Evolutionary conservation across 1,284 basidiomycete genomes (phyloP).

Genomic region (Schizopora paradoxa): DNA sequence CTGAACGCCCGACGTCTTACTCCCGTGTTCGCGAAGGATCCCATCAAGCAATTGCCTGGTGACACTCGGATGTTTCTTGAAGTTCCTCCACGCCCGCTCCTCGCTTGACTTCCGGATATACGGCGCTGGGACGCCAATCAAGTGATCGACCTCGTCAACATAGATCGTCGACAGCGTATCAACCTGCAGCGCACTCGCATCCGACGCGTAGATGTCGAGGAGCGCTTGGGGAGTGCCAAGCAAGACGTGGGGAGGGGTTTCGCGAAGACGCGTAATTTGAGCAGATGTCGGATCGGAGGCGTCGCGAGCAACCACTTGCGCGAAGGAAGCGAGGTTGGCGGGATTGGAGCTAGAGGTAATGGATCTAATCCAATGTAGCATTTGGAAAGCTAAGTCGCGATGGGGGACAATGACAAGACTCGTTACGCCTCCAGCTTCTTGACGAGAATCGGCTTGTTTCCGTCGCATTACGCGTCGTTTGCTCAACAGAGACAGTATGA

Average conservation of each 20-base stretch:
- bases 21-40: slow-evolving; percentile 33
- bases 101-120: slow-evolving; percentile 34
- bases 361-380: slow-evolving; percentile 59
- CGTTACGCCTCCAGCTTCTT: slow-evolving; percentile 30
- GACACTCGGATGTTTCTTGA: slow-evolving; percentile 48
- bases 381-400: slow-evolving; percentile 65
- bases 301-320: slow-evolving; percentile 58
- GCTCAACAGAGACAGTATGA: slow-evolving; percentile 58
- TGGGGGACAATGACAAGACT: slow-evolving; percentile 70
- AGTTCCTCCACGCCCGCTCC: slow-evolving; percentile 35
- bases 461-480: slow-evolving; percentile 35
- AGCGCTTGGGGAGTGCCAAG: slow-evolving; percentile 68
- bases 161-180: slow-evolving; percentile 48
- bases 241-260: slow-evolving; percentile 55
- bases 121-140: slow-evolving; percentile 46
- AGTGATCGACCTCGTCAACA: slow-evolving; percentile 71
- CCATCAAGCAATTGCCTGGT: slow-evolving; percentile 54
- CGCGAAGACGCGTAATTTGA: slow-evolving; percentile 35
- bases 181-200: slow-evolving; percentile 42
- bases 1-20: slow-evolving; percentile 4
- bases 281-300: slow-evolving; percentile 26
- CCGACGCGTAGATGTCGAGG: slow-evolving; percentile 41
- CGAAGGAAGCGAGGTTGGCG: slow-evolving; percentile 37
- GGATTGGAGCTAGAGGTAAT: slow-evolving; percentile 32
- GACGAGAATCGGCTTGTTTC: slow-evolving; percentile 11